A percentile compares a stretch with the other conserved stretches of the same genome.
Conservation (phyloP, 2,329 filamentous ascomycete genomes). For the Calycina marina region DNA sequence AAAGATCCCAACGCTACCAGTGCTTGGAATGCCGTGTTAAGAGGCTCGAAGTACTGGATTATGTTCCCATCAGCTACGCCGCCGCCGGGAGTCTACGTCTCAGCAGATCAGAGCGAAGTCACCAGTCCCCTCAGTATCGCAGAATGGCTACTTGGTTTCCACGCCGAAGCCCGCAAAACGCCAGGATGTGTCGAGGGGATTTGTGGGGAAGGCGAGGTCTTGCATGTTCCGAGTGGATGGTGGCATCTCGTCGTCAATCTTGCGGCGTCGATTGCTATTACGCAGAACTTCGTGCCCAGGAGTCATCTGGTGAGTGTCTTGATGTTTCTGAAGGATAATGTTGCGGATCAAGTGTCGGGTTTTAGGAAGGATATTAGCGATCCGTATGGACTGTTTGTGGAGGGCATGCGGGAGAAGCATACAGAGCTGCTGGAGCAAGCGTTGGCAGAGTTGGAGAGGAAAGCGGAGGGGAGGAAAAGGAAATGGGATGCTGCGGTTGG, state of each 20-base stretch:
- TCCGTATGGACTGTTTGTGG: conserved; percentile 61
- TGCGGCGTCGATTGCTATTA: conserved; percentile 71
- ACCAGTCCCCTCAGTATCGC: conserved; percentile 88
- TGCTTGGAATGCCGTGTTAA: conserved; percentile 89
- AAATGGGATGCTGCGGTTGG: conserved; percentile 76
- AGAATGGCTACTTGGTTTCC: conserved; percentile 90
- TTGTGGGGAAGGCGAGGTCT: conserved; percentile 68
- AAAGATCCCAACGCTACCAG: conserved; percentile 62
- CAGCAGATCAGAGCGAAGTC: conserved; percentile 78
- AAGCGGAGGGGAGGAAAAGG: conserved; percentile 51
- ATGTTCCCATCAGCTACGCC: conserved; percentile 55
- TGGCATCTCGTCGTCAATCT: conserved; percentile 94
- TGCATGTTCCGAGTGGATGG: conserved; percentile 91
- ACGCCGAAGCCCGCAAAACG: conserved; percentile 61
- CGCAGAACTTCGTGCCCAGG: conserved; percentile 83
- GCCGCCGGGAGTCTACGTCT: conserved; percentile 83
- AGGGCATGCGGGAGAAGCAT: conserved; percentile 46
- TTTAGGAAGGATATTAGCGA: conserved; percentile 60
- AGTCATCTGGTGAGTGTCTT: conserved; percentile 60
- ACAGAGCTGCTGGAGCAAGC: conserved; percentile 55
- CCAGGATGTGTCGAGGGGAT: conserved; percentile 76
- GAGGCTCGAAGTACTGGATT: conserved; percentile 93
- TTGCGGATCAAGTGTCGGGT: conserved; percentile 74
- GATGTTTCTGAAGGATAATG: conserved; percentile 64
- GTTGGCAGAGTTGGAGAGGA: conserved; percentile 48